A percentile compares a stretch with the other conserved stretches of the same genome.
These are phyloP conservation scores for Erysiphe pulchra DNA, from an alignment of 2,329 filamentous ascomycete species.

Conservation along the genomic window DNA sequence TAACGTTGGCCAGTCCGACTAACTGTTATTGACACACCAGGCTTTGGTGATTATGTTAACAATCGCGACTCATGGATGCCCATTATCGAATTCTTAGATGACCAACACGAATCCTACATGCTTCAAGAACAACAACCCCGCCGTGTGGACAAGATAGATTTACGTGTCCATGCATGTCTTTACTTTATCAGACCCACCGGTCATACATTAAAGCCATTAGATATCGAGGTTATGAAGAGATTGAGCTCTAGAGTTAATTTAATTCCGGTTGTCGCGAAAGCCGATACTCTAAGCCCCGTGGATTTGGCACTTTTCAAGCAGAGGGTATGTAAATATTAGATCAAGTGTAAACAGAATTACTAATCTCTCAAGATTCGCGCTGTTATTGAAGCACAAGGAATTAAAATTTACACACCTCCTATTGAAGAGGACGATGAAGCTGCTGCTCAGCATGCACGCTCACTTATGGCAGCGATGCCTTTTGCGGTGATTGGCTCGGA, in stretches of 20 bases:
- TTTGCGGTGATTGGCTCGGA: slow-evolving; percentile 98
- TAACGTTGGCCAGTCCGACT: slow-evolving; percentile 45
- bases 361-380: slow-evolving; percentile 43
- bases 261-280: slow-evolving; percentile 96
- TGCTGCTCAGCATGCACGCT: slow-evolving; percentile 80
- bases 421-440: slow-evolving; percentile 96
- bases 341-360: slow-evolving; percentile 9
- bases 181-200: slow-evolving; percentile 99
- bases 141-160: slow-evolving; percentile 95
- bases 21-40: slow-evolving; percentile 95
- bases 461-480: slow-evolving; percentile 88
- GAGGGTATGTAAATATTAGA: slow-evolving; percentile 34
- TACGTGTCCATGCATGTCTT: slow-evolving; percentile 91
- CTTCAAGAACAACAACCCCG: slow-evolving; percentile 98
- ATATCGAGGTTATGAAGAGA: slow-evolving; percentile 99
- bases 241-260: slow-evolving; percentile 94
- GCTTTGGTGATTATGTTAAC: slow-evolving; percentile 99
- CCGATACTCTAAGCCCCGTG: slow-evolving; percentile 80
- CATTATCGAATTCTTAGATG: slow-evolving; percentile 98
- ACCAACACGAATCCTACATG: slow-evolving; percentile 99
- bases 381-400: slow-evolving; percentile 93
- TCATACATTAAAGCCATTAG: slow-evolving; percentile 92
- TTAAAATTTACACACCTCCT: slow-evolving; percentile 98
- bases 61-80: slow-evolving; percentile 99
- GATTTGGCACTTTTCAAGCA: slow-evolving; percentile 89